Evolutionary conservation across 2,329 filamentous ascomycete genomes (phyloP).

Genomic region (Amauroascus verrucosus): DNA sequence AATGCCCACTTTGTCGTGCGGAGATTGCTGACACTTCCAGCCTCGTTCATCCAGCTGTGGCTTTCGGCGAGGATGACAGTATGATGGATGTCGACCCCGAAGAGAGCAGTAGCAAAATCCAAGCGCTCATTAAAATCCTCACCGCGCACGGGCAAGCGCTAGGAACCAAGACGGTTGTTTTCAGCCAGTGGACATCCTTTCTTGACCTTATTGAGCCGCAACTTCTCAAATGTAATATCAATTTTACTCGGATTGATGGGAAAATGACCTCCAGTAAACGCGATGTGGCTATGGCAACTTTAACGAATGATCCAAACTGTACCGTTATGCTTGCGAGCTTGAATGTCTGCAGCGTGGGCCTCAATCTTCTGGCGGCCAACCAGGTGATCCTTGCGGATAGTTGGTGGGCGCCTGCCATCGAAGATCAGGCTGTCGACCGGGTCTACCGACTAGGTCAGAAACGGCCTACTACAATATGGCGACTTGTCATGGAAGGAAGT

Average conservation of each 20-base stretch:
- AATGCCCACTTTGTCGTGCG: slow-evolving; percentile 76
- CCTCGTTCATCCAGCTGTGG: slow-evolving; percentile 57
- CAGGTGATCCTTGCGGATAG: slow-evolving; percentile 74
- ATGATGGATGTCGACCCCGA: slow-evolving; percentile 49
- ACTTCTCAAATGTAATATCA: slow-evolving; percentile 50
- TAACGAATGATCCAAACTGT: slow-evolving; percentile 57
- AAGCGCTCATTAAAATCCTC: slow-evolving; percentile 65
- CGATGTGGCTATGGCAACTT: slow-evolving; percentile 58
- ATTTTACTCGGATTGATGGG: slow-evolving; percentile 66
- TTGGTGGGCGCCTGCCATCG: slow-evolving; percentile 90
- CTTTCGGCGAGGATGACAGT: slow-evolving; percentile 41
- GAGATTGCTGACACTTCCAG: slow-evolving; percentile 50
- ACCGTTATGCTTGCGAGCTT: slow-evolving; percentile 73
- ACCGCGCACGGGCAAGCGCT: slow-evolving; percentile 54
- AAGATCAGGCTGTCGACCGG: slow-evolving; percentile 82
- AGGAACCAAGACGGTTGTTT: slow-evolving; percentile 68
- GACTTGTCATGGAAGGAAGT: slow-evolving; percentile 67
- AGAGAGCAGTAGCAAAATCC: slow-evolving; percentile 69
- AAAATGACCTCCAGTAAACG: slow-evolving; percentile 61
- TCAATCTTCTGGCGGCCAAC: slow-evolving; percentile 78
- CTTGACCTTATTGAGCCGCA: slow-evolving; percentile 65
- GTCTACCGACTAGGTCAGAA: slow-evolving; percentile 80
- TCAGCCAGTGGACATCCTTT: slow-evolving; percentile 71
- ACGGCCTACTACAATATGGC: slow-evolving; percentile 65
- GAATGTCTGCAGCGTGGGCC: slow-evolving; percentile 70